phyloP scores from a whole-genome alignment of 2,329 filamentous ascomycete species.

The Coniochaeta hoffmannii region DNA sequence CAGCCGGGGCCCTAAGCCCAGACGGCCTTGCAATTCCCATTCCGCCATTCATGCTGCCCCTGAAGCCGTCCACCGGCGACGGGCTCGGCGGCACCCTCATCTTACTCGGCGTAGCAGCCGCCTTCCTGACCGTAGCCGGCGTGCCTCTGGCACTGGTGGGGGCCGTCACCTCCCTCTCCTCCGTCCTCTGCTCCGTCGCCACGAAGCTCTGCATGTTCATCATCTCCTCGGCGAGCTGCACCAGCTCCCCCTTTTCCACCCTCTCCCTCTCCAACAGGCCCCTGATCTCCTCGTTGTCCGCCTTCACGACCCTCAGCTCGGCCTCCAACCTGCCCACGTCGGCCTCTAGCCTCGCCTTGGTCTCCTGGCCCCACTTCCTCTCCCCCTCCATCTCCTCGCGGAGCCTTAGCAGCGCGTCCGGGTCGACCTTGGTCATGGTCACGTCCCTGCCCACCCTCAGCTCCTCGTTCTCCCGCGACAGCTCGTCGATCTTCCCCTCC shows the following conservation, averaged over 20 bases:
- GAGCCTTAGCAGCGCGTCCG: conserved; percentile 27
- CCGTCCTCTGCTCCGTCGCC: conserved; percentile 9
- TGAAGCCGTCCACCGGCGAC: conserved; percentile 22
- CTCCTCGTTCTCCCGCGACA: conserved; percentile 67
- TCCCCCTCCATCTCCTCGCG: conserved; percentile 35
- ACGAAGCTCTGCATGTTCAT: conserved; percentile 56
- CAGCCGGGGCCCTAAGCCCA: conserved; percentile 53
- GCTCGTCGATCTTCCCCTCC: conserved; percentile 61
- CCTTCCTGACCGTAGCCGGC: neutral
- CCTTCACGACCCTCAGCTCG: conserved; percentile 61
- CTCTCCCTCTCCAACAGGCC: conserved; percentile 64
- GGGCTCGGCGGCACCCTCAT: neutral
- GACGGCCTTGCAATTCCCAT: conserved; percentile 34
- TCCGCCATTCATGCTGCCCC: conserved; percentile 38
- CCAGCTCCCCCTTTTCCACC: conserved; percentile 77
- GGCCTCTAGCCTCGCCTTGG: conserved; percentile 63
- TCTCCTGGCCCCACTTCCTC: conserved; percentile 49
- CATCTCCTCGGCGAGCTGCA: conserved; percentile 77
- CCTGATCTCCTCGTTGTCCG: conserved; percentile 60
- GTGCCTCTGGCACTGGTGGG: neutral
- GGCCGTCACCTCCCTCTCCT: neutral
- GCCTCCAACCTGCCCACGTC: conserved; percentile 68
- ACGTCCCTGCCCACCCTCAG: conserved; percentile 59
- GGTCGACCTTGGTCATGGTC: conserved; percentile 53
- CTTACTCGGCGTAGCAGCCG: neutral